These are phyloP conservation scores for Crataegus laevigata DNA, from an alignment of 306 rosid species.

Conservation along the genomic window DNA sequence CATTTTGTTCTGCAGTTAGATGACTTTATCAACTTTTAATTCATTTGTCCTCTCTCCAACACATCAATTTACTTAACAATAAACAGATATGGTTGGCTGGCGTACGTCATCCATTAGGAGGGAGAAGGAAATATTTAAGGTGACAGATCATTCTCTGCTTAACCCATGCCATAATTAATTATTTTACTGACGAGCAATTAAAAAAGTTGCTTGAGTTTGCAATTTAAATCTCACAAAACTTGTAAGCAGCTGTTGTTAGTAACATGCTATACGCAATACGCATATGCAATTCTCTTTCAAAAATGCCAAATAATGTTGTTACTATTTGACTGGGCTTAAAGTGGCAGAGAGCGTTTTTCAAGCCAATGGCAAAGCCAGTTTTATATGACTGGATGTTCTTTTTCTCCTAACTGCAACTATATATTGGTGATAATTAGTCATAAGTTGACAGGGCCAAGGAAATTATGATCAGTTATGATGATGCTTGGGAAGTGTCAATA, in stretches of 20 bases:
- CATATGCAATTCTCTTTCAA: no score
- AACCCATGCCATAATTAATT: constrained; percentile 12
- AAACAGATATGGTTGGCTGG: constrained; percentile 97
- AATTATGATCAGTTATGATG: background rate
- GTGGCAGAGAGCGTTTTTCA: background rate
- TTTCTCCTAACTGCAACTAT: background rate
- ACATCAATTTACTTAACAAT: constrained; percentile 34
- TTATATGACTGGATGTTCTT: background rate
- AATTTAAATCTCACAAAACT: background rate
- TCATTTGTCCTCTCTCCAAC: constrained; percentile 10
- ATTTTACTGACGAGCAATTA: background rate
- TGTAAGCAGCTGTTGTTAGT: background rate
- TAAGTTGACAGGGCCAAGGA: background rate
- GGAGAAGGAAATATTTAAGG: constrained; percentile 72
- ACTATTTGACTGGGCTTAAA: background rate
- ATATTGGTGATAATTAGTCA: background rate
- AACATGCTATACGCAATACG: background rate
- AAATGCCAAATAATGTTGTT: no score
- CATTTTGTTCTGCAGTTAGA: background rate
- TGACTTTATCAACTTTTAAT: constrained; percentile 11
- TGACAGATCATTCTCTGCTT: constrained; percentile 25
- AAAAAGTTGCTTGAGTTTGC: background rate
- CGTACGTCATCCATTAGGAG: constrained; percentile 97
- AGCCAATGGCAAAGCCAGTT: background rate
- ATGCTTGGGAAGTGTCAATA: background rate